Base-by-base conservation (phyloP, 148 eudicot species). In the Chenopodium quinoa region DNA sequence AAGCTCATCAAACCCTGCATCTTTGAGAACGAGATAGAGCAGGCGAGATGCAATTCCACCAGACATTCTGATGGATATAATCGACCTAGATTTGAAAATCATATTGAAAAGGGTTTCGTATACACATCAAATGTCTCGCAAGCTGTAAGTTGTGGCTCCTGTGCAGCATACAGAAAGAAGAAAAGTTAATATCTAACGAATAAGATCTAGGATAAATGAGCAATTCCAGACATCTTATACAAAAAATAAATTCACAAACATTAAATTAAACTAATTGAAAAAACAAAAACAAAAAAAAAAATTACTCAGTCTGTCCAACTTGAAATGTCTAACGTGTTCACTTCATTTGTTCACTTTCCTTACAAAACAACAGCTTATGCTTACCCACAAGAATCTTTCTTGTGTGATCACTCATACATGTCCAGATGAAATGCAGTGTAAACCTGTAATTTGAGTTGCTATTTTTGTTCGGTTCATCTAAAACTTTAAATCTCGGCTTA, bases 101-200 rank as follows among this genome's bases (percentile, higher is more conserved):
- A 97, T 65, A 97, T 77, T 0, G 88, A 86, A 89, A 97, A 97
- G 40, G 98, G 98, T 85, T 92, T 94, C 58, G 79, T 81, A 71
- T 94, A 94, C 40, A 90, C 91, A 46, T 97, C 98, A 78, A 97
- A 94, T 46, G 91, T 89, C 89, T 92, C 87, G 78, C 88, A 87
- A 20, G 99, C 88, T 44, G 96, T 92, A 80, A 97, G 78, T 73
- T 97, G 99, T 20, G 99, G 99, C 80, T 97, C 99, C 99, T 97
- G 93, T 84, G 62, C 17, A 46, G 16, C 66, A 84, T 14, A 68
- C 23, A 74, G 4, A 60, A 17, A 19, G 23, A 14, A 22, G 54
- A 58, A 77, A 60, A 47, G 34, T 74, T 50, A 37, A 20, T 17
- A 9, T 48, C 4, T 58, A 12, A 68, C 3, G 27, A 69, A 13